These are phyloP conservation scores for Mimosa pudica DNA, from an alignment of 306 rosid species.

Conservation along the genomic window DNA sequence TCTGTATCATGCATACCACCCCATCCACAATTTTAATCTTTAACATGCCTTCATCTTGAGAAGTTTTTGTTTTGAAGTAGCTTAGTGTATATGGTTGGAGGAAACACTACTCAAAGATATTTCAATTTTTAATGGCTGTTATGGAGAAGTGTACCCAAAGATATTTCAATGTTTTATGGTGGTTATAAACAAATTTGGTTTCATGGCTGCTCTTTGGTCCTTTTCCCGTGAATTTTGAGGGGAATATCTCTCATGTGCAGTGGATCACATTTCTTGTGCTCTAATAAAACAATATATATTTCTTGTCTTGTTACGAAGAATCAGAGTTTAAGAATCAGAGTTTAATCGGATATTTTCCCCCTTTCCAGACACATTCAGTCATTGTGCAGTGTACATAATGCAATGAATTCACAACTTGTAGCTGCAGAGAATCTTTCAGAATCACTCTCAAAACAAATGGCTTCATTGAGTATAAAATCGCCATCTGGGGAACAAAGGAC, in stretches of 20 bases:
- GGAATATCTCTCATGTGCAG: background rate
- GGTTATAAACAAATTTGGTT: background rate
- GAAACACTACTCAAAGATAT: background rate
- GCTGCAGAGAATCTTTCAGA: constrained; percentile 91
- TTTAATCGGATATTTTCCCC: background rate
- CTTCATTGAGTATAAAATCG: constrained; percentile 59
- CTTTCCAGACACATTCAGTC: constrained; percentile 66
- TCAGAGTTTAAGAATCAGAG: background rate
- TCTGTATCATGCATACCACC: background rate
- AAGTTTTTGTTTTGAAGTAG: background rate
- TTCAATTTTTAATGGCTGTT: background rate
- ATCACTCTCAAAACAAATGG: constrained; percentile 79
- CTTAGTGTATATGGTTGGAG: background rate
- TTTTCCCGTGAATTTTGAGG: background rate
- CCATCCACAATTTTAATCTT: background rate
- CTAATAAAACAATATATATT: background rate
- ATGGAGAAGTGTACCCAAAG: background rate
- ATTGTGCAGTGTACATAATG: constrained; percentile 67
- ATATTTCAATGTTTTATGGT: background rate
- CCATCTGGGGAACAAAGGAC: constrained; percentile 58
- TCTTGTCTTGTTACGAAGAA: background rate
- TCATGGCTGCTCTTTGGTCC: background rate
- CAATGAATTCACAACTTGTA: constrained; percentile 77
- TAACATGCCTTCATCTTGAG: background rate
- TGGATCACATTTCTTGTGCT: too few relatives aligned